Percentiles rank a stretch among this genome's conserved stretches.
phyloP scores from a whole-genome alignment of 768 basidiomycete genomes.

The Naganishia onofrii region DNA sequence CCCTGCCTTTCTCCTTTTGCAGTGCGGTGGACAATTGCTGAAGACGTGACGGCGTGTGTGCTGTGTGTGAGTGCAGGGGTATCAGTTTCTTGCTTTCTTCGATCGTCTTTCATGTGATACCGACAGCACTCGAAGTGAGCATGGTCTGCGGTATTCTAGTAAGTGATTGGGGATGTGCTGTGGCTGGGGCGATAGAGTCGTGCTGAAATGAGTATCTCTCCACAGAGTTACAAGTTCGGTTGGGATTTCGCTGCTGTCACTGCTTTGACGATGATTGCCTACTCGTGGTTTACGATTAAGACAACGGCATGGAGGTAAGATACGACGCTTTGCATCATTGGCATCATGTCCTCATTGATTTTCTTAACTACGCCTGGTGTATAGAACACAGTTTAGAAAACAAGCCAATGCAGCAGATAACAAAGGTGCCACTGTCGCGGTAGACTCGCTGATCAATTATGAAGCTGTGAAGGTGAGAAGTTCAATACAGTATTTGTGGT shows the following conservation, averaged over 20 bases:
- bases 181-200: not conserved
- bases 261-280: slow-evolving; percentile 74
- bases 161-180: slow-evolving; percentile 47
- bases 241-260: slow-evolving; percentile 96
- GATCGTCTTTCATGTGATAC: slow-evolving; percentile 88
- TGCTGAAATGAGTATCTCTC: not conserved
- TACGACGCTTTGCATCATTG: not conserved
- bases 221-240: slow-evolving; percentile 91
- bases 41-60: not conserved
- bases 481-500: not conserved
- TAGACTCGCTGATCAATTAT: slow-evolving; percentile 95
- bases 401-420: slow-evolving; percentile 96
- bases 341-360: too few relatives aligned
- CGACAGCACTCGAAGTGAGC: slow-evolving; percentile 90
- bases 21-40: not conserved
- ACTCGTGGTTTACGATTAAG: slow-evolving; percentile 94
- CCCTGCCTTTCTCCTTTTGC: not conserved
- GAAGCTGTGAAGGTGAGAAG: slow-evolving; percentile 90
- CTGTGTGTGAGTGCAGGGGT: slow-evolving; percentile 60
- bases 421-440: slow-evolving; percentile 85
- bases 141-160: slow-evolving; percentile 98
- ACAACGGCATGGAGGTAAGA: slow-evolving; percentile 92
- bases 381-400: slow-evolving; percentile 84
- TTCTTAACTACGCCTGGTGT: not conserved
- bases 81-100: slow-evolving; percentile 93